phyloP scores from a whole-genome alignment of 2,329 filamentous ascomycete genomes.

The Colletotrichum theobromicola region DNA sequence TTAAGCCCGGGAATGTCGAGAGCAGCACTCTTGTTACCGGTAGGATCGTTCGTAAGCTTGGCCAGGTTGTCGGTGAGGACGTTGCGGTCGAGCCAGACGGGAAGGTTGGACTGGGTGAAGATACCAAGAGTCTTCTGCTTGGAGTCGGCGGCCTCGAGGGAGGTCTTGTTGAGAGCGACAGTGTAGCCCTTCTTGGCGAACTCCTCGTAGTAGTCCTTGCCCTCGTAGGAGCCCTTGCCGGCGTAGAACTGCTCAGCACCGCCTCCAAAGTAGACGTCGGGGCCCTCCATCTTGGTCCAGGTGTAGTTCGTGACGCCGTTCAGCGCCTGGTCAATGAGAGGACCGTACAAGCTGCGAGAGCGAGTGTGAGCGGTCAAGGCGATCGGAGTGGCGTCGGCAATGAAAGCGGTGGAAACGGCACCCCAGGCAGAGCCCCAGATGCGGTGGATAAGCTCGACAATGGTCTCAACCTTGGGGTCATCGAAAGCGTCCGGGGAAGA shows the following conservation, averaged over 20 bases:
- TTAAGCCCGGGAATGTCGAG: conserved; percentile 82
- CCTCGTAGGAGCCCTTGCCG: conserved; percentile 67
- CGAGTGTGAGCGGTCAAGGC: conserved; percentile 77
- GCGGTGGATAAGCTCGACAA: conserved; percentile 78
- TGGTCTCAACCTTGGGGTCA: conserved; percentile 86
- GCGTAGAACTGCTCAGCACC: conserved; percentile 83
- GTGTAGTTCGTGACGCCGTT: conserved; percentile 81
- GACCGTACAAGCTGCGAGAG: conserved; percentile 70
- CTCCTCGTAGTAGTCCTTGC: conserved; percentile 79
- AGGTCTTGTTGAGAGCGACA: conserved; percentile 76
- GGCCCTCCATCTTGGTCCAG: conserved; percentile 76
- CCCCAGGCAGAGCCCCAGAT: conserved; percentile 67
- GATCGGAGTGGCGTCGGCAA: conserved; percentile 83
- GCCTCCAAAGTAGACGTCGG: conserved; percentile 83
- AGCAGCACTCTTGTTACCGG: conserved; percentile 67
- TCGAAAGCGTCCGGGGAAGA: conserved; percentile 76
- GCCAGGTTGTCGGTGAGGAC: conserved; percentile 76
- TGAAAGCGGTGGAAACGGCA: conserved; percentile 79
- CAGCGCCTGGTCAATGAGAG: conserved; percentile 77
- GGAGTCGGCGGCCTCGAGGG: conserved; percentile 62
- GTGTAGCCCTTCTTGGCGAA: conserved; percentile 77
- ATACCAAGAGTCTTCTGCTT: conserved; percentile 74
- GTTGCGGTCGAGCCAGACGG: conserved; percentile 87
- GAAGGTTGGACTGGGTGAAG: conserved; percentile 76
- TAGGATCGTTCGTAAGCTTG: conserved; percentile 70